These are phyloP conservation scores for Leccinum subrobustum DNA, from an alignment of 1,284 basidiomycete genomes.

Conservation along the genomic window DNA sequence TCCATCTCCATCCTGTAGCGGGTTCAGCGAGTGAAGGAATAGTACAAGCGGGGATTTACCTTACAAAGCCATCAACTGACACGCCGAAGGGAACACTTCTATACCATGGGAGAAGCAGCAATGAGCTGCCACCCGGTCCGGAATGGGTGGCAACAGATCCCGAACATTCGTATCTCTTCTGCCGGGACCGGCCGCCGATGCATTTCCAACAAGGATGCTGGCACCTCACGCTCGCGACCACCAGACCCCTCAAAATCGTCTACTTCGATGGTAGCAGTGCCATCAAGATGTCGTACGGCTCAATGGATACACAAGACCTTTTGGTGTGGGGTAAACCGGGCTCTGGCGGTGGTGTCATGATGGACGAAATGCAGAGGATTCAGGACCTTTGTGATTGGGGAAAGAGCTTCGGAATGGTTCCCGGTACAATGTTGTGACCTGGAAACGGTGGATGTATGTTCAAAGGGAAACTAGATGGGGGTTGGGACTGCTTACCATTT, in stretches of 20 bases:
- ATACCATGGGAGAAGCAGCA: slow-evolving; percentile 36
- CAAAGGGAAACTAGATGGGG: not conserved
- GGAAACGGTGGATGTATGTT: not conserved
- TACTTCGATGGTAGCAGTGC: slow-evolving; percentile 47
- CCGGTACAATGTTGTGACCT: slow-evolving; percentile 47
- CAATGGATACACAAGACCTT: slow-evolving; percentile 45
- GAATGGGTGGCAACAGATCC: slow-evolving; percentile 46
- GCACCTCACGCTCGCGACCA: slow-evolving; percentile 38
- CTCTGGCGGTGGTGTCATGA: slow-evolving; percentile 8
- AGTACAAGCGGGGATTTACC: slow-evolving; percentile 22
- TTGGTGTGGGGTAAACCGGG: slow-evolving; percentile 35
- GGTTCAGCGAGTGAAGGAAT: not conserved
- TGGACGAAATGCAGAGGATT: slow-evolving; percentile 33
- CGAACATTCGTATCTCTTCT: slow-evolving; percentile 44
- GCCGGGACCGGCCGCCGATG: slow-evolving; percentile 8
- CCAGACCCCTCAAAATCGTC: slow-evolving; percentile 38
- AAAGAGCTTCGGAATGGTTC: slow-evolving; percentile 33
- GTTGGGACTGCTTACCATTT: slow-evolving; percentile 35
- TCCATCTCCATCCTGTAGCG: slow-evolving; percentile 45
- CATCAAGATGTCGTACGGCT: slow-evolving; percentile 35
- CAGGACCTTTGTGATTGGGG: slow-evolving; percentile 39
- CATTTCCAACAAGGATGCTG: slow-evolving; percentile 29
- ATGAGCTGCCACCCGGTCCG: slow-evolving; percentile 33
- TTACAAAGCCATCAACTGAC: slow-evolving; percentile 36
- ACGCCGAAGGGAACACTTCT: slow-evolving; percentile 41